Conservation (phyloP, 225 moss, liverwort and hornwort genomes). For the Sphagnum tenellum region DNA sequence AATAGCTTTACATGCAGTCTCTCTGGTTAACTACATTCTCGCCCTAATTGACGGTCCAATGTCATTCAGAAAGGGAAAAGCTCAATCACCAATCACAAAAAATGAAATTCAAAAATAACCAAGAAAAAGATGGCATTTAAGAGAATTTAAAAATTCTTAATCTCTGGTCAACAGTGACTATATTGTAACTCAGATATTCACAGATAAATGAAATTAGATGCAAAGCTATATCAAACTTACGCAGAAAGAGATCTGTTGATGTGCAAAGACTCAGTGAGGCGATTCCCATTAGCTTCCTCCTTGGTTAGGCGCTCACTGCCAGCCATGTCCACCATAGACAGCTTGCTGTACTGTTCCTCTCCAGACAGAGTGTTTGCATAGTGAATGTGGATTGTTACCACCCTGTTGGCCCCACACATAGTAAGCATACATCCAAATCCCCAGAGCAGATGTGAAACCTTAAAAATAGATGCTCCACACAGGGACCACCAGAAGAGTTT, state of each 20-base stretch:
- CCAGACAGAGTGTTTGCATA: slow-evolving; percentile 63
- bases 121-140: no score
- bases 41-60: no score
- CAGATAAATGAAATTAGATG: no score
- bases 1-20: background rate
- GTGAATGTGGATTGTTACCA: slow-evolving; percentile 83
- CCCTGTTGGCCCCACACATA: slow-evolving; percentile 23
- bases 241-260: slow-evolving; percentile 68
- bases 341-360: slow-evolving; percentile 83
- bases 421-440: no score
- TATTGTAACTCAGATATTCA: no score
- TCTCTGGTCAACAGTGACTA: no score
- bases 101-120: no score
- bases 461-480: no score
- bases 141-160: no score
- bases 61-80: background rate
- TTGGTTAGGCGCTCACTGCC: slow-evolving; percentile 78
- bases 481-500: no score
- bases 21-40: no score
- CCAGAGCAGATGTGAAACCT: no score
- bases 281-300: slow-evolving; percentile 63
- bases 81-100: background rate
- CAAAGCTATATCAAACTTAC: slow-evolving; percentile 13
- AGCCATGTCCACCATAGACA: slow-evolving; percentile 88
- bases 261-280: slow-evolving; percentile 53